Evolutionary conservation across 176 grass and related monocot genomes (phyloP).

Genomic region (Puccinellia tenuiflora): DNA sequence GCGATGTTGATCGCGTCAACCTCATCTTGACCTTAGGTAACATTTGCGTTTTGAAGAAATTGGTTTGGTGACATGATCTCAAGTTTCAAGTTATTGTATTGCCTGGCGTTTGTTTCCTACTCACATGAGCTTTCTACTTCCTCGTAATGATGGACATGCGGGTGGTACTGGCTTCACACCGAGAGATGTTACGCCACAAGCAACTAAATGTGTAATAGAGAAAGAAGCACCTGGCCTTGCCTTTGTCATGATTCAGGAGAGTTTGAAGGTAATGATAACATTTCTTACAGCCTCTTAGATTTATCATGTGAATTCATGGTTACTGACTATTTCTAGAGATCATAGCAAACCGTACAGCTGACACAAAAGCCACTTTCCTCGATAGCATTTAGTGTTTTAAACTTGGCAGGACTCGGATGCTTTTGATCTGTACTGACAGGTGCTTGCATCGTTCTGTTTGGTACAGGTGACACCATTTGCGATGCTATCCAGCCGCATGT

Average conservation of each 20-base stretch:
- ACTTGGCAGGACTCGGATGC: not conserved
- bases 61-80: not conserved
- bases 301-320: not conserved
- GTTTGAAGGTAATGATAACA: conserved; percentile 58
- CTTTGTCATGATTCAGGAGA: conserved; percentile 90
- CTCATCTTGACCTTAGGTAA: conserved; percentile 90
- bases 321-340: not conserved
- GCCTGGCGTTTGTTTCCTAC: not conserved
- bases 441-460: not conserved
- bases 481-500: conserved; percentile 72
- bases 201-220: conserved; percentile 79
- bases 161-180: conserved; percentile 93
- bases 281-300: not conserved
- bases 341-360: not conserved
- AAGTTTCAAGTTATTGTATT: conserved; percentile 1
- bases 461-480: conserved; percentile 83
- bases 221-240: conserved; percentile 82
- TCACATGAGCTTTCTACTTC: not conserved
- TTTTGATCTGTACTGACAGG: not conserved
- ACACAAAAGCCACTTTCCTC: not conserved
- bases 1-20: conserved; percentile 55
- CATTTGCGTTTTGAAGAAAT: not conserved
- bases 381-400: not conserved
- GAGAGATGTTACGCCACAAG: conserved; percentile 84
- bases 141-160: too few relatives aligned